Evolutionary conservation across 331 rosid genomes (phyloP).

Genomic region (Prunus yedoensis): DNA sequence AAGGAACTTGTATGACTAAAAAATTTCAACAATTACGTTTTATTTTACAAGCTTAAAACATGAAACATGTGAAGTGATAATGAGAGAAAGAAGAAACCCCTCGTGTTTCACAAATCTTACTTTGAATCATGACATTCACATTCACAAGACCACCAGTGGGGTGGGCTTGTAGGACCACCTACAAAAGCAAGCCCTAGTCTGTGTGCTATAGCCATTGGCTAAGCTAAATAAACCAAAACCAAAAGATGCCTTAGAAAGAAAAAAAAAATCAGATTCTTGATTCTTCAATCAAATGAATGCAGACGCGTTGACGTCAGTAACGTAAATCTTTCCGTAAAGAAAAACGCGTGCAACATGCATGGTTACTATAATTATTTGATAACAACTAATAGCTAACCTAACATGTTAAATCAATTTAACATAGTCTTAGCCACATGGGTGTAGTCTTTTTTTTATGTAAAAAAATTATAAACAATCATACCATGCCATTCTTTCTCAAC

Average conservation of each 20-base stretch:
- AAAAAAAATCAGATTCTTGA: background rate
- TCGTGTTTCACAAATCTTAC: background rate
- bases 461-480: too few species aligned
- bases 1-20: too few species aligned
- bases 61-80: too few species aligned
- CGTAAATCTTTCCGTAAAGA: background rate
- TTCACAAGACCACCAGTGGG: background rate
- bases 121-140: background rate
- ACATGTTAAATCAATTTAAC: background rate
- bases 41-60: too few species aligned
- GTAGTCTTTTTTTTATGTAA: too few species aligned
- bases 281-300: background rate
- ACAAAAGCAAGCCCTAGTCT: background rate
- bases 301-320: constrained; percentile 8
- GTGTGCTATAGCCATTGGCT: background rate
- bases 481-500: too few species aligned
- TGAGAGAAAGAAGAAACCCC: background rate
- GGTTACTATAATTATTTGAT: background rate
- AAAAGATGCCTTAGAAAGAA: background rate
- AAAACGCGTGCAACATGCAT: background rate
- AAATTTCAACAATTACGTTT: too few species aligned
- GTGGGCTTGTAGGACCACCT: background rate
- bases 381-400: background rate
- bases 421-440: background rate
- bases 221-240: too few species aligned